Conservation (phyloP, 352 stramenopile species). For the Plasmopara halstedii region DNA sequence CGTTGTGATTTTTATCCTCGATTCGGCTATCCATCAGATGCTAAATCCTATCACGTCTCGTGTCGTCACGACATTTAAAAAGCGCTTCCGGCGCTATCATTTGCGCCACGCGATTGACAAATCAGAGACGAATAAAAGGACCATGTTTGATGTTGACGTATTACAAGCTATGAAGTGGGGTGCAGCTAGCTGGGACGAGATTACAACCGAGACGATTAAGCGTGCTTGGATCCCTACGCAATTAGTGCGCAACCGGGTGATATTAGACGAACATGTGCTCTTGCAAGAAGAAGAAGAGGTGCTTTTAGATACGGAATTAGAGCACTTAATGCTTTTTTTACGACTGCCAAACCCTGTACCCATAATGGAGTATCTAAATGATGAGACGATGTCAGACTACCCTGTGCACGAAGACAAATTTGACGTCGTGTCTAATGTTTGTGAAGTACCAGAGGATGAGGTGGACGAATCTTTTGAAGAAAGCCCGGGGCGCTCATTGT, state of each 20-base stretch:
- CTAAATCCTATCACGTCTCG: conserved; percentile 62
- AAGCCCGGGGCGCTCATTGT: conserved; percentile 27
- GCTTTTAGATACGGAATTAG: conserved; percentile 52
- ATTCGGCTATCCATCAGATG: conserved; percentile 37
- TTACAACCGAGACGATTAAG: conserved; percentile 60
- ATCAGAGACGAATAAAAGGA: conserved; percentile 32
- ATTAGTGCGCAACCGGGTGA: conserved; percentile 40
- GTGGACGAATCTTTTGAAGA: conserved; percentile 47
- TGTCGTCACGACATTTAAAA: conserved; percentile 62
- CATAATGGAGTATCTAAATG: conserved; percentile 63
- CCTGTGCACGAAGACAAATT: conserved; percentile 80
- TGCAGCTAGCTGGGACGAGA: conserved; percentile 55
- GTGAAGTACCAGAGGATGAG: conserved; percentile 64
- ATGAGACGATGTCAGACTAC: conserved; percentile 60
- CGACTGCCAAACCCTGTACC: conserved; percentile 49
- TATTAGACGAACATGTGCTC: conserved; percentile 37
- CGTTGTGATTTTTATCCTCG: conserved; percentile 60
- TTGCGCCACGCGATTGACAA: conserved; percentile 59
- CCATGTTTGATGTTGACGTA: conserved; percentile 56
- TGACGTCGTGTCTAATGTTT: conserved; percentile 56
- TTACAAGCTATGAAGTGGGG: conserved; percentile 80
- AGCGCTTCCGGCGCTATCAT: conserved; percentile 64
- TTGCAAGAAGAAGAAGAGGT: conserved; percentile 54
- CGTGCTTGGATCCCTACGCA: conserved; percentile 58
- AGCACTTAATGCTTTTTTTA: conserved; percentile 60